phyloP scores from a whole-genome alignment of 2,329 filamentous ascomycete species.

The Sordariomycetes sp. region DNA sequence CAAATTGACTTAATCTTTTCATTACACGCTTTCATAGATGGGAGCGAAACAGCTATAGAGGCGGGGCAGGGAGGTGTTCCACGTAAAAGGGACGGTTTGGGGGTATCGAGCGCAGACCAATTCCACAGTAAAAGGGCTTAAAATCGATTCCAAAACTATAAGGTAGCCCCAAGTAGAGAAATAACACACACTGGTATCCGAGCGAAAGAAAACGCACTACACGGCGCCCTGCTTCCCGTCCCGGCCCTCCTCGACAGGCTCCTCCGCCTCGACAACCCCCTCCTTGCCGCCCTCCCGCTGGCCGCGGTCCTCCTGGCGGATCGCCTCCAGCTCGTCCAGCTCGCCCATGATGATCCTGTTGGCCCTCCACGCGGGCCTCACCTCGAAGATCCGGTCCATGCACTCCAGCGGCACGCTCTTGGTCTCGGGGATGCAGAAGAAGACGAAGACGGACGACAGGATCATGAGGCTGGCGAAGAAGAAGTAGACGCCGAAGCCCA shows the following conservation, averaged over 20 bases:
- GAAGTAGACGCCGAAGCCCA: slow-evolving; percentile 2
- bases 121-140: too few species aligned
- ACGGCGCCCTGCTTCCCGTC: neutral
- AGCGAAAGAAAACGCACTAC: neutral
- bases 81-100: too few species aligned
- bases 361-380: slow-evolving; percentile 31
- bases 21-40: too few species aligned
- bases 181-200: too few species aligned
- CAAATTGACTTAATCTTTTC: too few species aligned
- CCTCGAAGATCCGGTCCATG: slow-evolving; percentile 2
- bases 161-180: too few species aligned
- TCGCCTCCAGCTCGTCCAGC: slow-evolving; percentile 13
- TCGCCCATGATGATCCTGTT: slow-evolving; percentile 32
- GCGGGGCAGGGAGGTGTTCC: too few species aligned
- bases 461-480: slow-evolving; percentile 4
- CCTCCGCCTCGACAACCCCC: slow-evolving; percentile 15
- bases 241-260: slow-evolving; percentile 7
- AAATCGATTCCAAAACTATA: too few species aligned
- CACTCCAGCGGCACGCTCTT: slow-evolving; percentile 1
- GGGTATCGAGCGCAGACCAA: too few species aligned
- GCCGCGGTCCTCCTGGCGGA: slow-evolving; percentile 18
- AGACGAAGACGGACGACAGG: slow-evolving; percentile 1
- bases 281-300: slow-evolving; percentile 15
- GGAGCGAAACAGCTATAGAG: too few species aligned
- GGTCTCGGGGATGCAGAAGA: slow-evolving; percentile 3